A percentile compares a stretch with the other conserved stretches of the same genome.
phyloP scores from a whole-genome alignment of 192 early-diverging fungal genomes.

The Glomus cerebriforme region DNA sequence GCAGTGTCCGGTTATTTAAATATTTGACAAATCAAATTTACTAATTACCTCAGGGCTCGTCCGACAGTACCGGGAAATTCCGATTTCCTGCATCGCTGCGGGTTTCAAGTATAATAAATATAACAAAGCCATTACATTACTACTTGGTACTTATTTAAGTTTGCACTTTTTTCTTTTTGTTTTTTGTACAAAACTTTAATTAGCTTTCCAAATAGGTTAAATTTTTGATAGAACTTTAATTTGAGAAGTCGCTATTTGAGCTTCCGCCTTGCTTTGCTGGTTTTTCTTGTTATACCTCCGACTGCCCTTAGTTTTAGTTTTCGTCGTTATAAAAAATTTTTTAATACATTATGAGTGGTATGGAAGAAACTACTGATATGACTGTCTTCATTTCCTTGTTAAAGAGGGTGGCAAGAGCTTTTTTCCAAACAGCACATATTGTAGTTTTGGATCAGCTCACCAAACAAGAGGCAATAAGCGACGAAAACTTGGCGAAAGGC shows the following conservation, averaged over 20 bases:
- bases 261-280: constrained; percentile 16
- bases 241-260: background rate
- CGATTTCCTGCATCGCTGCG: too few relatives aligned
- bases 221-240: background rate
- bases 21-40: too few relatives aligned
- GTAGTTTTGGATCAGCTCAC: constrained; percentile 84
- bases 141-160: too few relatives aligned
- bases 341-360: background rate
- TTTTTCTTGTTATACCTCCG: background rate
- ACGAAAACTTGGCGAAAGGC: constrained; percentile 73
- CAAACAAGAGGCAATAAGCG: constrained; percentile 63
- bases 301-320: background rate
- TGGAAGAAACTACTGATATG: constrained; percentile 19
- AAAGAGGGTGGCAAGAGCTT: constrained; percentile 78
- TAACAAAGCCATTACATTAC: background rate
- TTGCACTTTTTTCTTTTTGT: too few relatives aligned
- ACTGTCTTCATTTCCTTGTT: constrained; percentile 58
- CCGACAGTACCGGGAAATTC: too few relatives aligned
- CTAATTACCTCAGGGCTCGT: too few relatives aligned
- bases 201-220: background rate
- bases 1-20: too few relatives aligned
- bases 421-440: constrained; percentile 78
- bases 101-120: background rate
- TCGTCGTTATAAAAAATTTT: background rate
- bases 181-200: background rate